Conservation (phyloP, 805 yeast genomes). For the Tetrapisispora fleetii region DNA sequence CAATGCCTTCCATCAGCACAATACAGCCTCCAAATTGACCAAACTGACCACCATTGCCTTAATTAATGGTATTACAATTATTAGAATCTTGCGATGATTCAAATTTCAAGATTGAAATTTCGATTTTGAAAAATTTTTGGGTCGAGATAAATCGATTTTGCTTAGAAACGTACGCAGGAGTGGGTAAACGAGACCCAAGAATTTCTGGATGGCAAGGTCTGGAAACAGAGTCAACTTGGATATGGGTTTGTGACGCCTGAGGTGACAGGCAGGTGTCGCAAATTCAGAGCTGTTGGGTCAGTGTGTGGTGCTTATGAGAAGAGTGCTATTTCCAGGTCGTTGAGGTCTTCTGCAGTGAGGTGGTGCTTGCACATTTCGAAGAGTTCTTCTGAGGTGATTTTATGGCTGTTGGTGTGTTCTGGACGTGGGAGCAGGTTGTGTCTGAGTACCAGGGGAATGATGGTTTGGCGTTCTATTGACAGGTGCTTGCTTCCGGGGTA, state of each 20-base stretch:
- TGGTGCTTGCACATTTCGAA: slow-evolving; percentile 20
- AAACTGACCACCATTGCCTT: background rate
- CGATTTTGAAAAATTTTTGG: background rate
- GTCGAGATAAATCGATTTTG: too few relatives aligned
- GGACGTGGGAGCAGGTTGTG: slow-evolving; percentile 5
- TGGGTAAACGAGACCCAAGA: background rate
- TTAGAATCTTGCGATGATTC: background rate
- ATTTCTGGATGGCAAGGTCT: too few relatives aligned
- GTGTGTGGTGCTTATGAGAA: slow-evolving; percentile 8
- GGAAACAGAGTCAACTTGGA: background rate
- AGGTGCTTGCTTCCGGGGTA: slow-evolving; percentile 5
- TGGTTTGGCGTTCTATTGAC: slow-evolving; percentile 8
- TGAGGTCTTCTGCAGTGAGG: slow-evolving; percentile 19
- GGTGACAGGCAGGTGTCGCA: background rate
- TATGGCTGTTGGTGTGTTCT: slow-evolving; percentile 2
- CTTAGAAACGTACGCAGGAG: background rate
- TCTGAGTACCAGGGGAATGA: slow-evolving; percentile 9
- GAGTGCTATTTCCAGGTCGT: slow-evolving; percentile 15
- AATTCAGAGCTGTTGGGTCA: background rate
- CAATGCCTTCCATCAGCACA: too few relatives aligned
- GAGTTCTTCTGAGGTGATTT: slow-evolving; percentile 15
- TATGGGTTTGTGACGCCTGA: too few relatives aligned
- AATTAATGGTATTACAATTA: background rate
- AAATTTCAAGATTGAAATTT: too few relatives aligned
- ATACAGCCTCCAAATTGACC: too few relatives aligned